Evolutionary conservation across 2,329 filamentous ascomycete species (phyloP).

Genomic region (Phyllachora maydis): DNA sequence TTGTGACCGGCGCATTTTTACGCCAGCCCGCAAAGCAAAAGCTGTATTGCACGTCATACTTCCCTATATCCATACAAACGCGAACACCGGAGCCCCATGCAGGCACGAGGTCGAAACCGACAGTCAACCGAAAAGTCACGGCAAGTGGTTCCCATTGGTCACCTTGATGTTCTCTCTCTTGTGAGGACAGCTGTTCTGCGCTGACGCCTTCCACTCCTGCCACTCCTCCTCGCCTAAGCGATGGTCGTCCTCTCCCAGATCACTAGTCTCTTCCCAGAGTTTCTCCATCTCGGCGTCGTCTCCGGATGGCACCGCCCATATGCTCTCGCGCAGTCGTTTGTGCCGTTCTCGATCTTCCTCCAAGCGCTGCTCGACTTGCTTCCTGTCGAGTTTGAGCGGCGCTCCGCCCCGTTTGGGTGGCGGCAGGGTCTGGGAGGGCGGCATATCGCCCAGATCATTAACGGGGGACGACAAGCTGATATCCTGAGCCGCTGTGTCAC

Average conservation of each 20-base stretch:
- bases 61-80: too few relatives aligned
- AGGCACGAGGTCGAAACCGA: too few relatives aligned
- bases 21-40: too few relatives aligned
- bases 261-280: constrained; percentile 74
- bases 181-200: constrained; percentile 16
- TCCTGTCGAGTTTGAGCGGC: constrained; percentile 49
- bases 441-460: constrained; percentile 16
- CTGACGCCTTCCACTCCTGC: constrained; percentile 20
- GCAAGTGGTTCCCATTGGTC: constrained; percentile 6
- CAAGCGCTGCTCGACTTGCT: constrained; percentile 85
- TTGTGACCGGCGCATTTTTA: too few relatives aligned
- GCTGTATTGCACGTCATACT: too few relatives aligned
- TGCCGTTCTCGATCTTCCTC: constrained; percentile 93
- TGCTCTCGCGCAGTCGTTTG: constrained; percentile 75
- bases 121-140: too few relatives aligned
- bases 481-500: constrained; percentile 44
- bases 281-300: constrained; percentile 53
- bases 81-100: too few relatives aligned
- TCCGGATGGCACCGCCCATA: constrained; percentile 65
- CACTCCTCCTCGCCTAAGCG: constrained; percentile 55
- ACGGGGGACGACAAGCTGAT: constrained; percentile 27
- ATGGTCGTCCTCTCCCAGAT: constrained; percentile 74
- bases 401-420: constrained; percentile 7
- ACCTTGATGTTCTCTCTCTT: too few relatives aligned
- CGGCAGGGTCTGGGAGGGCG: constrained; percentile 18